A percentile compares a stretch with the other conserved stretches of the same genome.
phyloP scores from a whole-genome alignment of 148 eudicot genomes.

The Gaultheria prostrata region DNA sequence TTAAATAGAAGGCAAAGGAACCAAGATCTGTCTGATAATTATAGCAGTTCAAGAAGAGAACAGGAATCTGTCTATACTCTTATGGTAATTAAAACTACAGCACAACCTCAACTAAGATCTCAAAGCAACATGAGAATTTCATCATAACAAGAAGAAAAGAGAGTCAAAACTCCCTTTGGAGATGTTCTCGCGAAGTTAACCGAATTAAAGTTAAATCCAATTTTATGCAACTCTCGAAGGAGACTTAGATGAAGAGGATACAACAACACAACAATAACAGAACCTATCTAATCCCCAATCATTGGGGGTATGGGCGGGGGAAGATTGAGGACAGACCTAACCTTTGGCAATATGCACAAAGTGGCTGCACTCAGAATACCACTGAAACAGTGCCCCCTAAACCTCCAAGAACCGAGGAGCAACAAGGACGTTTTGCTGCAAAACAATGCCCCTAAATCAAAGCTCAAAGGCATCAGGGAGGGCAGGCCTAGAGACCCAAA shows the following conservation, averaged over 20 bases:
- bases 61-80: background rate
- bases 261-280: too few species aligned
- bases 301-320: too few species aligned
- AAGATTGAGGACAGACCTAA: too few species aligned
- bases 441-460: too few species aligned
- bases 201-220: background rate
- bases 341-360: too few species aligned
- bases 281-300: too few species aligned
- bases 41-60: background rate
- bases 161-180: background rate
- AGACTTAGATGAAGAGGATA: background rate
- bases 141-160: background rate
- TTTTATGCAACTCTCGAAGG: background rate
- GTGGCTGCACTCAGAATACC: too few species aligned
- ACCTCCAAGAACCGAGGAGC: too few species aligned
- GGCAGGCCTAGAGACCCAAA: too few species aligned
- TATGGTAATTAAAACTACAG: background rate
- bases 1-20: background rate
- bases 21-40: background rate
- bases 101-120: slow-evolving; percentile 9
- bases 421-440: too few species aligned
- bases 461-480: too few species aligned
- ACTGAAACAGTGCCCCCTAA: too few species aligned
- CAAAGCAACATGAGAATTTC: background rate
- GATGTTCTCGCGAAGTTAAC: background rate